Base-by-base conservation (phyloP, 2,329 filamentous ascomycete species). In the Drechslerella stenobrocha region DNA sequence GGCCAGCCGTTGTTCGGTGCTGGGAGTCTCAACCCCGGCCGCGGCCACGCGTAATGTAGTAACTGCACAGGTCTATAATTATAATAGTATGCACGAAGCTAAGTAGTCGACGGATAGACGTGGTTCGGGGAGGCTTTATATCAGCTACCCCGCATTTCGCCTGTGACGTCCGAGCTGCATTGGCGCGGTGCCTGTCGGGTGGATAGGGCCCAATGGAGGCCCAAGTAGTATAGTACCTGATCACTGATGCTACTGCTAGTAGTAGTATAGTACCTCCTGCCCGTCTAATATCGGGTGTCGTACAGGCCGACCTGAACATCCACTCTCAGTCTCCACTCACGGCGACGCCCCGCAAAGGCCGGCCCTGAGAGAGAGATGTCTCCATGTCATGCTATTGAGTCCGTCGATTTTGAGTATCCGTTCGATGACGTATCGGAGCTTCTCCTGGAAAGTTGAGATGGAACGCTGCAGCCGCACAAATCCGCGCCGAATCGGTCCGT, bases 81-180 rank as follows among this genome's bases (percentile, higher is more conserved):
- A n/a, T n/a, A n/a, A n/a, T n/a, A n/a, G n/a, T n/a, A n/a, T n/a
- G n/a, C 40, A 48, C 30, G 23, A 18, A 26, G 34, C 7, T n/a
- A 37, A 11, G 2, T 51, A 35, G 34, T 40, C 28, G 50, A 35
- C 22, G 34, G 51, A 34, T 28, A 32, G 48, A 35, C 48, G 18
- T 26, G 26, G 23, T 28, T 24, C 42, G 32, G 51, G 50, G 18
- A 15, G 24, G 22, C 37, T 40, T 53, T 32, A 40, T 23, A n/a
- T n/a, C 26, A 24, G 20, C 47, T 67, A 67, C 63, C 63, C 63
- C 63, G 63, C 63, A 67, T 67, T 67, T 59, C 44, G 50, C 44
- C 56, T 51, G 42, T 59, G 52, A 42, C 26, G 47, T 59, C 52
- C 53, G 61, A 42, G 15, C 37, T 42, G 37, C 37, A 42, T 42